Evolutionary conservation across 208 protist genomes (phyloP), one percentile per base, ranked within the genome.

Genomic region (Leishmania turanica): DNA sequence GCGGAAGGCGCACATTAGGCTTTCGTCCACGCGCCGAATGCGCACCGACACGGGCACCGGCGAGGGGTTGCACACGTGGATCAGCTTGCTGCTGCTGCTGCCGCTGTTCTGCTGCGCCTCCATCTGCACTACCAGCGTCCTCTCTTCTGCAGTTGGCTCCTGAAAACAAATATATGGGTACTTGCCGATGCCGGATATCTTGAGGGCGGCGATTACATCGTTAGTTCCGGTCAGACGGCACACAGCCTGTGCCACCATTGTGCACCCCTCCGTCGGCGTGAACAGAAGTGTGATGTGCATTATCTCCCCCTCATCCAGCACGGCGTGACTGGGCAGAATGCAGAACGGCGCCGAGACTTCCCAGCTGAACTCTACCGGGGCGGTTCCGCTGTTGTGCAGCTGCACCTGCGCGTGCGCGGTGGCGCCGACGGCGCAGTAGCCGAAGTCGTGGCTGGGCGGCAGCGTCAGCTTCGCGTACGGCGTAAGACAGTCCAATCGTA

Each of bases 151-250:
- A 37, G 27, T 65, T 56, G 34, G 51, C 24, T 81, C 78, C 42
- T 88, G 85, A 31, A 89, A 88, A 47, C 58, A 74, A 53, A 98
- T 82, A 83, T 93, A 96, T 0, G 97, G 94, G 80, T 97, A 94
- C 83, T 98, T 99, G n/a, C 96, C 97, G 69, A 98, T 91, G 54
- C 96, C 97, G 0, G 93, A 97, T 37, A 99, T 40, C 75, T 84
- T 82, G 80, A 98, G 74, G 2, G 80, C 81, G 2, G 90, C 81
- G 42, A 97, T 87, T 15, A 88, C 77, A 45, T 95, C 87, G 17
- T 91, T 80, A 49, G 82, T 82, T 21, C 87, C 92, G 8, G 86
- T 78, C 78, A 93, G 89, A 17, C 80, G 84, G 83, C 95, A 98
- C 34, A 99, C 90, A 9, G 93, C 93, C 81, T 94, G 88, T 8